Evolutionary conservation across 306 rosid genomes (phyloP), one percentile per base, ranked within the genome.

Genomic region (Cercis canadensis): DNA sequence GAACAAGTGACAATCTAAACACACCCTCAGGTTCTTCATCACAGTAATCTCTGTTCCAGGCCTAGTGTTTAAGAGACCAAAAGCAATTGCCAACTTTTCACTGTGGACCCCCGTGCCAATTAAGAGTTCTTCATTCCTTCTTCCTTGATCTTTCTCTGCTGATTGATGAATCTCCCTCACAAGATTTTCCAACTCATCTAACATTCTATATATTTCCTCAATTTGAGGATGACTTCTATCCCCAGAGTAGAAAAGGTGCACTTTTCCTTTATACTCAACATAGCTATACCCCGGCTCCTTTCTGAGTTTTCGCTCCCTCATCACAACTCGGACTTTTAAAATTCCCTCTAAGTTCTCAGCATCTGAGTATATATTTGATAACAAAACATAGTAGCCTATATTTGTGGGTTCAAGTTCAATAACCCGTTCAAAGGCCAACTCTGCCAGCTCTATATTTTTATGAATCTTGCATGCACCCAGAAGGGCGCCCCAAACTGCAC

Each of bases 401-500:
- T 90, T 90, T 46, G 73, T 53, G 11, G 95, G 96, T 65, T 92
- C 98, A 41, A 87, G 89, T 70, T 87, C 83, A n/a, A 83, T 59
- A 18, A 86, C 80, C 66, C 68, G 81, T 46, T 78, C 78, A 80
- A 92, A 92, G 21, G 92, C 96, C 62, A 86, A 67, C 77, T 89
- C 96, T 52, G 95, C 98, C 31, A 92, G 73, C 77, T 84, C 81
- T 11, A 84, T 80, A 64, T 87, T 84, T 71, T 81, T 78, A 78
- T 93, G 94, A 60, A 90, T 93, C 78, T 90, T 86, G 77, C 97
- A 93, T 12, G 98, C 96, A 74, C 96, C 92, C 67, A 93, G 80
- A 75, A 93, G 90, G 41, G 97, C 97, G 31, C 97, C 97, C 94
- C 97, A 90, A 55, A 88, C 89, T 51, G 94, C 92, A 75, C 96